Conservation (phyloP, 148 eudicot species). For the Dianthus caryophyllus region DNA sequence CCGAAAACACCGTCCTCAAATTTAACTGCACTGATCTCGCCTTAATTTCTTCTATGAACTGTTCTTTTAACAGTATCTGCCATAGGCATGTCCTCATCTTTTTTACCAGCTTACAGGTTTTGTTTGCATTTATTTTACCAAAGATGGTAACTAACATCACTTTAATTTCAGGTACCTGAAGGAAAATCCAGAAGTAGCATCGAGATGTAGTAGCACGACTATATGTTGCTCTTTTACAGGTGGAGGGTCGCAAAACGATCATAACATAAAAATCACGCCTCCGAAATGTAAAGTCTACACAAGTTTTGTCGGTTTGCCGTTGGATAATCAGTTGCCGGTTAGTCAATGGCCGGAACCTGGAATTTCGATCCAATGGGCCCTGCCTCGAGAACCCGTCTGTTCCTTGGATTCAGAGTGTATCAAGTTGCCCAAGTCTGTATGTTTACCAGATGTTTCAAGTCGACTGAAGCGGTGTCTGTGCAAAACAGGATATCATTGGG, state of each 20-base stretch:
- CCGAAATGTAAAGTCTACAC: conserved; percentile 41
- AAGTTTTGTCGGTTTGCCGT: conserved; percentile 39
- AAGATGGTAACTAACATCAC: background rate
- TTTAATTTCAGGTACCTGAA: conserved; percentile 14
- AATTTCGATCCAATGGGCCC: conserved; percentile 41
- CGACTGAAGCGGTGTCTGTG: conserved; percentile 42
- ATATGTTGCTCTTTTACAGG: conserved; percentile 47
- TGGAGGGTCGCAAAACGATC: conserved; percentile 44
- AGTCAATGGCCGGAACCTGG: conserved; percentile 48
- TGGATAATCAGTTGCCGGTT: conserved; percentile 34
- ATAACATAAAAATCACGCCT: conserved; percentile 31
- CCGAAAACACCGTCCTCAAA: conserved; percentile 39
- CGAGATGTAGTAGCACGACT: conserved; percentile 21
- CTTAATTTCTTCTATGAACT: conserved; percentile 41
- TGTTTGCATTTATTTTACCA: too few relatives aligned
- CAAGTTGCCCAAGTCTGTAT: conserved; percentile 32
- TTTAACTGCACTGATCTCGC: conserved; percentile 38
- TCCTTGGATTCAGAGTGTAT: conserved; percentile 28
- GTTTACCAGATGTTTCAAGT: conserved; percentile 23
- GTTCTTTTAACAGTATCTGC: conserved; percentile 39
- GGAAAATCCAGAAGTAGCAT: conserved; percentile 19
- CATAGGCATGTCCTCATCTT: conserved; percentile 37
- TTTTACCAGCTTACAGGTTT: too few relatives aligned
- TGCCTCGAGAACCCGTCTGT: conserved; percentile 40
- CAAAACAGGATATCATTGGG: conserved; percentile 33